Percentiles rank a stretch among this genome's conserved stretches.
These are phyloP conservation scores for Cenchrus purpureus DNA, from an alignment of 176 grass and related monocot genomes.

Conservation along the genomic window DNA sequence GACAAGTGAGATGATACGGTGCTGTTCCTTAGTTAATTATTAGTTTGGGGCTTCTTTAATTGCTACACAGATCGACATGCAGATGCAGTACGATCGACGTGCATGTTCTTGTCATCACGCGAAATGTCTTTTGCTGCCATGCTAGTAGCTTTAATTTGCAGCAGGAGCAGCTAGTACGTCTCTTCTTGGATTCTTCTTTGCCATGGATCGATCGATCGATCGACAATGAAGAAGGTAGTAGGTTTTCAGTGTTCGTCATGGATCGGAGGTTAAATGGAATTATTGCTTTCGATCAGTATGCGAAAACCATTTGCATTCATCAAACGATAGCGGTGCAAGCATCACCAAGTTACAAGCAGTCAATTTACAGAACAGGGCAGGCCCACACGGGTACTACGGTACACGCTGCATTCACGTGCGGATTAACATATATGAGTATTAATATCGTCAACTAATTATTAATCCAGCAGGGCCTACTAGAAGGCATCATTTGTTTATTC, in stretches of 20 bases:
- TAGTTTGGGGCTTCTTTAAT: slow-evolving; percentile 38
- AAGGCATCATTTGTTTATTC: slow-evolving; percentile 28
- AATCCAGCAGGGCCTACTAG: slow-evolving; percentile 26
- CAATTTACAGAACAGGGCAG: too few relatives aligned
- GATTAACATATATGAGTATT: not conserved
- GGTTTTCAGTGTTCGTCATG: not conserved
- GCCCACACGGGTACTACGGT: too few relatives aligned
- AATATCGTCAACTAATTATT: not conserved
- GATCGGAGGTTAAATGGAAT: not conserved
- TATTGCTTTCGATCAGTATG: not conserved
- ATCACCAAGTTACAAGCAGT: too few relatives aligned
- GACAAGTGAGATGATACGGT: not conserved
- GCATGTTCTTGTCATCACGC: not conserved
- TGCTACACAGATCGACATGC: slow-evolving; percentile 10
- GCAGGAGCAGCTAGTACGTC: not conserved
- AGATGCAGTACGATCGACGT: not conserved
- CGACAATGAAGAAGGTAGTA: too few relatives aligned
- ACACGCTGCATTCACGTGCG: too few relatives aligned
- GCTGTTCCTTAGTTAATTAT: not conserved
- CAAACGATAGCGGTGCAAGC: too few relatives aligned
- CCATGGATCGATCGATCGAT: not conserved
- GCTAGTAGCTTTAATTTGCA: not conserved
- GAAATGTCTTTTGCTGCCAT: not conserved
- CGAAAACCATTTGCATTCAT: too few relatives aligned
- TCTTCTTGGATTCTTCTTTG: not conserved